Conservation (phyloP, 257 asterid genomes). For the Thymus mandschuricus region DNA sequence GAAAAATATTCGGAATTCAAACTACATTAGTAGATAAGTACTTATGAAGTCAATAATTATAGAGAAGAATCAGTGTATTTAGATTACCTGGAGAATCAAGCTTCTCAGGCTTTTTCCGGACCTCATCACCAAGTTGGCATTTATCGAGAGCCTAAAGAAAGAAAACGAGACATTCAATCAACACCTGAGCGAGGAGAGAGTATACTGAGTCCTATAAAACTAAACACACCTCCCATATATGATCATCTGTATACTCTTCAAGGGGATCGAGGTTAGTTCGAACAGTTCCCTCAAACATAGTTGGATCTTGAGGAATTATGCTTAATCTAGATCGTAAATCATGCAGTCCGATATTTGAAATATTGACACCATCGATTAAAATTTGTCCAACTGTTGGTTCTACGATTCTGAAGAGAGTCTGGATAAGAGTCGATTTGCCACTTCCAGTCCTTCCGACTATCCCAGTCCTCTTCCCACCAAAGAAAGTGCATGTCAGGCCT, state of each 20-base stretch:
- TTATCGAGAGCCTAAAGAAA: constrained; percentile 75
- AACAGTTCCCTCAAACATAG: constrained; percentile 94
- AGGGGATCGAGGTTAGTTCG: constrained; percentile 88
- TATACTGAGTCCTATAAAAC: not conserved
- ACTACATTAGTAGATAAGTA: not conserved
- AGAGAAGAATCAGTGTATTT: not conserved
- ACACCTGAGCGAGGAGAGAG: not conserved
- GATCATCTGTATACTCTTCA: constrained; percentile 74
- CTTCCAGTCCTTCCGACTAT: constrained; percentile 98
- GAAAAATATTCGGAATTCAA: not conserved
- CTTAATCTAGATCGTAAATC: constrained; percentile 81
- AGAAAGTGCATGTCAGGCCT: constrained; percentile 82
- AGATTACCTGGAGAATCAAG: constrained; percentile 76
- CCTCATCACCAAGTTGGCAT: constrained; percentile 93
- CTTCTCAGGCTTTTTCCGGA: constrained; percentile 71
- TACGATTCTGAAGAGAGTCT: constrained; percentile 84
- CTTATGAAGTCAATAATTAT: too few relatives aligned
- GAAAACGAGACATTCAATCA: constrained; percentile 5
- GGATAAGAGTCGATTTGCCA: constrained; percentile 93
- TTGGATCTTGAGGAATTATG: constrained; percentile 97
- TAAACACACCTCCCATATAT: constrained; percentile 86
- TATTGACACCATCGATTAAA: constrained; percentile 63
- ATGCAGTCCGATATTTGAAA: constrained; percentile 74
- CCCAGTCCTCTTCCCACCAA: constrained; percentile 83
- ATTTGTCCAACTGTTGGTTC: constrained; percentile 79